Evolutionary conservation across 768 basidiomycete genomes (phyloP).

Genomic region (Mycena alexandri): DNA sequence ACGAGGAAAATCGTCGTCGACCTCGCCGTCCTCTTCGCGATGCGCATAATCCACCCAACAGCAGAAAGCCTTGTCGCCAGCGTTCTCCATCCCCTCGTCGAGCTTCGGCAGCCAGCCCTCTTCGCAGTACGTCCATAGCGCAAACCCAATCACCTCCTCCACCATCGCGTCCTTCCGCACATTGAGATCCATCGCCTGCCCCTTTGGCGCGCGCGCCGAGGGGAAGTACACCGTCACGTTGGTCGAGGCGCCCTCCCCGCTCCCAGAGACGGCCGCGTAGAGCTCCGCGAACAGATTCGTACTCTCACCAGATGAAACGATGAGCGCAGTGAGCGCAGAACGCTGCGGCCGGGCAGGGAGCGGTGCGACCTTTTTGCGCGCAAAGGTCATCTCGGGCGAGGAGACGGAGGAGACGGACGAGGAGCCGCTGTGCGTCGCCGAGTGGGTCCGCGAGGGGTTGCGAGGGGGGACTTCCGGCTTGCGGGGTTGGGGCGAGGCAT

Average conservation of each 20-base stretch:
- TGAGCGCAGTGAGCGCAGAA: conserved; percentile 81
- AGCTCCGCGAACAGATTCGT: conserved; percentile 91
- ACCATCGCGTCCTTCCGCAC: conserved; percentile 91
- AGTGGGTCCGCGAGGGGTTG: conserved; percentile 32
- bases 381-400: conserved; percentile 58
- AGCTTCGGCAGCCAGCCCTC: conserved; percentile 84
- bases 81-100: conserved; percentile 71
- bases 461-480: conserved; percentile 39
- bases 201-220: conserved; percentile 70
- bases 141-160: conserved; percentile 96
- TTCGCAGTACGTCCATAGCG: conserved; percentile 95
- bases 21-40: conserved; percentile 98
- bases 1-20: conserved; percentile 99
- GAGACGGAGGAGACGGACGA: conserved; percentile 38
- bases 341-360: conserved; percentile 53
- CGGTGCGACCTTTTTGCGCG: conserved; percentile 61
- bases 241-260: conserved; percentile 72
- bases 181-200: conserved; percentile 75
- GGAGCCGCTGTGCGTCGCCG: conserved; percentile 20
- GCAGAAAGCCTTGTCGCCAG: conserved; percentile 73
- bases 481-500: conserved; percentile 33
- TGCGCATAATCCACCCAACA: conserved; percentile 91
- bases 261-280: conserved; percentile 88
- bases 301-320: conserved; percentile 73
- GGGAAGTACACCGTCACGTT: conserved; percentile 89